Percentiles rank a stretch among this genome's conserved stretches.
Evolutionary conservation across 2,329 filamentous ascomycete genomes (phyloP).

Genomic region (Beauveria sp.): DNA sequence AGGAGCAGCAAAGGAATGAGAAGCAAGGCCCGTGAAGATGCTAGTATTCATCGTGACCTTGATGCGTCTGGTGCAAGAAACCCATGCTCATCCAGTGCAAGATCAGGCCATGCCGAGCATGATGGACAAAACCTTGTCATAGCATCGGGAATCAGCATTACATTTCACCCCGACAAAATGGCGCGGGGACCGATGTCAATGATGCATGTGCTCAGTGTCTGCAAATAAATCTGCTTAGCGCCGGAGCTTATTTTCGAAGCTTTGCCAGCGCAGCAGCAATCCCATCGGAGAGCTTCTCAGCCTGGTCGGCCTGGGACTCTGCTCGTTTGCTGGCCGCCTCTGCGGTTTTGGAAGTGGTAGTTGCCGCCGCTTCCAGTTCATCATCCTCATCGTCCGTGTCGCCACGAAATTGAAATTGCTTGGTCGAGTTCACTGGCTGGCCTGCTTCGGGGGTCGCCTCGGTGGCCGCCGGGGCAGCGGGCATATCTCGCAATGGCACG

Average conservation of each 20-base stretch:
- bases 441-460: neutral
- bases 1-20: neutral
- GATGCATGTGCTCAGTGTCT: neutral
- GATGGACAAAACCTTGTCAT: neutral
- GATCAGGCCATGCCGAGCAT: too few species aligned
- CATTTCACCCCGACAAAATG: neutral
- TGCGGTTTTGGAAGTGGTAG: conserved; percentile 35
- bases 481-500: conserved; percentile 35
- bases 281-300: conserved; percentile 45
- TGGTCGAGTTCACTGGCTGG: conserved; percentile 12
- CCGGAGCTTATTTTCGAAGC: conserved; percentile 34
- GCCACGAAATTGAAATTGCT: conserved; percentile 31
- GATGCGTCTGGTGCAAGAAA: neutral
- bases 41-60: neutral
- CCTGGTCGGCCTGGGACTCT: conserved; percentile 15
- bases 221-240: neutral
- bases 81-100: neutral
- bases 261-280: conserved; percentile 54
- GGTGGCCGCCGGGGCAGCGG: conserved; percentile 3
- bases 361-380: conserved; percentile 43
- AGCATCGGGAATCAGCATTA: neutral
- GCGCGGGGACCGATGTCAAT: neutral
- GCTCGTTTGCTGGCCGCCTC: neutral
- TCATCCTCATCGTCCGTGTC: conserved; percentile 38
- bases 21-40: neutral